A percentile compares a stretch with the other conserved stretches of the same genome.
Conservation (phyloP, 1,139 yeast species). For the Lodderomyces orthopsilosis region DNA sequence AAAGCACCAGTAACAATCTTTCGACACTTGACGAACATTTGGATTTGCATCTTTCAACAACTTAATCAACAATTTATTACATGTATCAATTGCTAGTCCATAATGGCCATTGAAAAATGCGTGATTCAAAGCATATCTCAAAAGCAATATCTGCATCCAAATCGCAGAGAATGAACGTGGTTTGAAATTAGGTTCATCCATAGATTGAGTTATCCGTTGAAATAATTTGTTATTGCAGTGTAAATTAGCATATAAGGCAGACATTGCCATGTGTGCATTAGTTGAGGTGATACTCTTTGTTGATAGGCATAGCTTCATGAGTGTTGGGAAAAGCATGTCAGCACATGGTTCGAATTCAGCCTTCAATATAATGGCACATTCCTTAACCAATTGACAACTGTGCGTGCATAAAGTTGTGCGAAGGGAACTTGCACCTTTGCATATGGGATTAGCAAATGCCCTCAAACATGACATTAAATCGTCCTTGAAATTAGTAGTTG, state of each 20-base stretch:
- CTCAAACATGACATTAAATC: slow-evolving; percentile 45
- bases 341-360: slow-evolving; percentile 55
- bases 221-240: slow-evolving; percentile 54
- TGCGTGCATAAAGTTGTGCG: slow-evolving; percentile 80
- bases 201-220: slow-evolving; percentile 48
- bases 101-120: slow-evolving; percentile 37
- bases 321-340: slow-evolving; percentile 57
- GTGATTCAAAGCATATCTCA: slow-evolving; percentile 33
- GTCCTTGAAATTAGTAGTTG: slow-evolving; percentile 32
- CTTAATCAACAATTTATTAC: slow-evolving; percentile 53
- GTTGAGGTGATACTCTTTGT: slow-evolving; percentile 79
- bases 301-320: slow-evolving; percentile 65
- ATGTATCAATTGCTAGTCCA: slow-evolving; percentile 40
- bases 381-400: slow-evolving; percentile 80
- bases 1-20: slow-evolving; percentile 73
- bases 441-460: slow-evolving; percentile 55
- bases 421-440: slow-evolving; percentile 67
- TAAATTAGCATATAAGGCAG: slow-evolving; percentile 56
- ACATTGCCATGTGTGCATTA: slow-evolving; percentile 68
- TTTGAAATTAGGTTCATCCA: slow-evolving; percentile 65
- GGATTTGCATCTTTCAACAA: slow-evolving; percentile 82
- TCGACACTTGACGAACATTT: slow-evolving; percentile 70
- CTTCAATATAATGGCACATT: slow-evolving; percentile 52
- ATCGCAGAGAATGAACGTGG: slow-evolving; percentile 69
- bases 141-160: slow-evolving; percentile 65